Base-by-base conservation (phyloP, 345 rosid genomes). In the Microcos paniculata region DNA sequence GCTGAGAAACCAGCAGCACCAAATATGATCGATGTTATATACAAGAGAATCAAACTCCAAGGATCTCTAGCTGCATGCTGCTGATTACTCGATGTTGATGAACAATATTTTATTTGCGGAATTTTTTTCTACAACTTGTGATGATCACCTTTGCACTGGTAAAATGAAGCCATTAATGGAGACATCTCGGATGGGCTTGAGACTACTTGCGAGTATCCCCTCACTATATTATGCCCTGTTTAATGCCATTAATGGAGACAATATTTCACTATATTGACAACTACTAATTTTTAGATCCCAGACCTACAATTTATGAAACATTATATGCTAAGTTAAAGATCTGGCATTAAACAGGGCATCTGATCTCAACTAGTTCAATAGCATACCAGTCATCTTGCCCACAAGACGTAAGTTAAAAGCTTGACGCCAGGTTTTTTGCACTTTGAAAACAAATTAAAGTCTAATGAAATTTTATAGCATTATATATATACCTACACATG, bases 171-270 rank as follows among this genome's bases (percentile, higher is more conserved):
- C 74, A 9, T 49, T 88, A 8, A n/a, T n/a, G 90, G 87, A 74
- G 92, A 88, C 73, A 82, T 90, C 68, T 87, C 87, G 0, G 11
- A 57, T 43, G 90, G 92, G 3, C 46, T 87, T 6, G 87, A 88
- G n/a, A n/a, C n/a, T n/a, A n/a, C n/a, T n/a, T n/a, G n/a, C n/a
- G 26, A 85, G 80, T 78, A 83, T 87, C 35, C 89, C 89, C 4
- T 81, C 78, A n/a, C n/a, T n/a, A n/a, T n/a, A n/a, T n/a, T n/a
- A n/a, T n/a, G n/a, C n/a, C n/a, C n/a, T n/a, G n/a, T n/a, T n/a
- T n/a, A n/a, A n/a, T n/a, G n/a, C n/a, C n/a, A n/a, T n/a, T n/a
- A n/a, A n/a, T n/a, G n/a, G n/a, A n/a, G n/a, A n/a, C n/a, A n/a
- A 21, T n/a, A 8, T 53, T 53, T 53, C 58, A n/a, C 28, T n/a